Evolutionary conservation across 768 basidiomycete species (phyloP).

Genomic region (Stropharia rugosoannulata): DNA sequence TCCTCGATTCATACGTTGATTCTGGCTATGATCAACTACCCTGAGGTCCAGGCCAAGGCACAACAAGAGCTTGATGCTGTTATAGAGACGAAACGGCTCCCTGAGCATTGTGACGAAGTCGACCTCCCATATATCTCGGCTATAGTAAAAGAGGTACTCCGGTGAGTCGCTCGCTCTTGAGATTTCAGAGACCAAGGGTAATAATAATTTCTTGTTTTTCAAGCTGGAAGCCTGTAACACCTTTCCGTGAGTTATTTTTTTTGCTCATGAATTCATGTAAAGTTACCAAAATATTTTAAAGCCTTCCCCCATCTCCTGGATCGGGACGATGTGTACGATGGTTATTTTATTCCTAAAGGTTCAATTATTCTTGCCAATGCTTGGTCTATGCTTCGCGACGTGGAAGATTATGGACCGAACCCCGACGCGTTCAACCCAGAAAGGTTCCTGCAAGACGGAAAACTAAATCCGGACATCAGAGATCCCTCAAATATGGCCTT

Average conservation of each 20-base stretch:
- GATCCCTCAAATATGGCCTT: constrained; percentile 13
- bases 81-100: constrained; percentile 9
- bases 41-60: constrained; percentile 11
- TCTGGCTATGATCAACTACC: constrained; percentile 11
- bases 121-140: constrained; percentile 15
- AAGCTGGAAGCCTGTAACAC: constrained; percentile 6
- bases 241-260: not conserved
- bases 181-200: not conserved
- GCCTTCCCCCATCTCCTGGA: constrained; percentile 2
- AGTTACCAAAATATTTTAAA: not conserved
- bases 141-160: constrained; percentile 16
- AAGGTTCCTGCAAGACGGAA: constrained; percentile 31
- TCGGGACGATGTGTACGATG: constrained; percentile 17
- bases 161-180: constrained; percentile 1
- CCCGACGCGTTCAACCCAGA: constrained; percentile 38
- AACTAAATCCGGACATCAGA: constrained; percentile 1
- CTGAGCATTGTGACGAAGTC: constrained; percentile 12
- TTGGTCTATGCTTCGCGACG: constrained; percentile 29
- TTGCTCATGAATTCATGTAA: not conserved
- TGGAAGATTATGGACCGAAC: constrained; percentile 31
- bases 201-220: not conserved
- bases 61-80: constrained; percentile 18
- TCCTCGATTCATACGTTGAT: constrained; percentile 13
- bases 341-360: constrained; percentile 21
- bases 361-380: constrained; percentile 17